Conservation (phyloP, 2,329 filamentous ascomycete genomes). For the Colletotrichum shisoi region DNA sequence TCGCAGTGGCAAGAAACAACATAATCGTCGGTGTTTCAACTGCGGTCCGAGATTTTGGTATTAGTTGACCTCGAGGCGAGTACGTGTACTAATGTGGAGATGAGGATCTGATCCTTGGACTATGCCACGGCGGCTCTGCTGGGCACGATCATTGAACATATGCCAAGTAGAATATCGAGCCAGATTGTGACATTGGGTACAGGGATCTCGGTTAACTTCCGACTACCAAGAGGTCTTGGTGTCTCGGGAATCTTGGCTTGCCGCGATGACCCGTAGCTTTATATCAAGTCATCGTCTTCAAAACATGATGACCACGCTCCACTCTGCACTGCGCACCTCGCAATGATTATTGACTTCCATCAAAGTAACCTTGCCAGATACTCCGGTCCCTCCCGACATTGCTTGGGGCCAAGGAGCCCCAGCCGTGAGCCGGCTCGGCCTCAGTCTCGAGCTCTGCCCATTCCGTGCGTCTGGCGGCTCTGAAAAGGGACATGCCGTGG, state of each 20-base stretch:
- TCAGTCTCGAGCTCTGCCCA: not conserved
- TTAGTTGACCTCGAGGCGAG: not conserved
- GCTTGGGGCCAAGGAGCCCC: slow-evolving; percentile 9
- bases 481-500: not conserved
- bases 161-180: slow-evolving; percentile 22
- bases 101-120: slow-evolving; percentile 11
- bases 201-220: slow-evolving; percentile 25
- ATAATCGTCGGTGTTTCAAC: slow-evolving; percentile 17
- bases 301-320: not conserved
- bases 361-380: not conserved
- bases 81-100: not conserved
- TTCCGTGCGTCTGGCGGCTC: slow-evolving; percentile 1
- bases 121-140: slow-evolving; percentile 21
- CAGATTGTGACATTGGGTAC: not conserved
- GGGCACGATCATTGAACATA: slow-evolving; percentile 16
- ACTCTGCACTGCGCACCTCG: not conserved
- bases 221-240: slow-evolving; percentile 26
- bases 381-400: slow-evolving; percentile 10
- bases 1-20: not conserved
- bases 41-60: slow-evolving; percentile 8
- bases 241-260: slow-evolving; percentile 28
- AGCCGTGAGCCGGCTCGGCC: slow-evolving; percentile 3
- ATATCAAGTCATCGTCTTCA: not conserved
- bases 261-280: slow-evolving; percentile 9
- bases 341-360: not conserved